Base-by-base conservation (phyloP, 805 yeast species). In the Saccharomyces eubayanus region DNA sequence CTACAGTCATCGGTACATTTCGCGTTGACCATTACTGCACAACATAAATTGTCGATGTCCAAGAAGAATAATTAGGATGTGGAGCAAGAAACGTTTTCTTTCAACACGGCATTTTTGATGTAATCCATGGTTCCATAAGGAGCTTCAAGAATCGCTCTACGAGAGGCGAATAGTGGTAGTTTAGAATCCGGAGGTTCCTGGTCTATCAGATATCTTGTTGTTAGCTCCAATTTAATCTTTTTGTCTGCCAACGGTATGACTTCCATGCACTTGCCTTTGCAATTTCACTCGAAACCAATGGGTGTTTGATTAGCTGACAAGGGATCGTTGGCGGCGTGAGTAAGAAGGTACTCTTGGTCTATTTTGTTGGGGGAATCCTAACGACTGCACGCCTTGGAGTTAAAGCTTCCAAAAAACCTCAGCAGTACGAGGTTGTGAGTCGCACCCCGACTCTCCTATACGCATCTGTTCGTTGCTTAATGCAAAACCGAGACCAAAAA, bases 21-120 rank as follows among this genome's bases (percentile, higher is more conserved):
- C 10, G 96, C 97, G 76, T 89, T 90, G 45, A 82, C 71, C 68
- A 90, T 85, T 67, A 91, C 76, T 72, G 91, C 97, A 43, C 71
- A 65, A 75, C 97, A 91, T 67, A 91, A 77, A 1, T 94, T 90
- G 65, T 90, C 96, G 57, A 91, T 89, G 67, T 91, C 97, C 51
- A 90, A 51, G 89, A 96, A 5, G 89, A 82, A 68, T 88, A 90
- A 64, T 84, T 80, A 28, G 52, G 10, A 54, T 29, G 9, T 51
- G 52, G 52, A 40, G 29, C 57, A 54, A 41, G 40, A 36, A 40
- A 51, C 10, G 2, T 16, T 46, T 11, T 50, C 49, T 11, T 47
- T 31, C 10, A 28, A 9, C 10, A 31, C 28, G 11, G 36, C 30
- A n/a, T 28, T 48, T 27, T 29, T 41, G 11, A 46, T 41, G 24